Base-by-base conservation (phyloP, 1,284 basidiomycete species). In the Pseudozyma pruni region DNA sequence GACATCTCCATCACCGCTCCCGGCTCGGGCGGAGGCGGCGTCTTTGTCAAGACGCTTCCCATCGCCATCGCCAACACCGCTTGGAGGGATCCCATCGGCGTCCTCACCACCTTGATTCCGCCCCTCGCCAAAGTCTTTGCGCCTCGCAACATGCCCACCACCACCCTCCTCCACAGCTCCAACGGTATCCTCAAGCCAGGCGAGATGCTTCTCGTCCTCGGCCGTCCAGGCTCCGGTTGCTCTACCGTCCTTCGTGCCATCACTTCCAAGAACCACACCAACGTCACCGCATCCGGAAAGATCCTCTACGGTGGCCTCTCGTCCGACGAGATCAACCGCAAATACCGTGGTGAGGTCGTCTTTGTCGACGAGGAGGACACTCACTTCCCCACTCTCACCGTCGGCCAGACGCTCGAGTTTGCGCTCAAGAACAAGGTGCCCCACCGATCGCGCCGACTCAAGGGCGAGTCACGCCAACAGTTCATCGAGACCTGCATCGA, bases 191-290 rank as follows among this genome's bases (percentile, higher is more conserved):
- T 77, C 52, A 69, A 70, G 22, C 53, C 76, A 14, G 73, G 75
- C 22, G 69, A 78, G 53, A 78, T 78, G 76, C 64, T 76, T 19
- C 74, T 78, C 48, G 76, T 78, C 20, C 68, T 78, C 22, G 76
- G 76, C n/a, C 55, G 74, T 17, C 76, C 76, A 10, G 76, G 76
- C 8, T 54, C 74, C 5, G 76, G 76, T 13, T 78, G 76, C 50
- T 69, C 76, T 20, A 76, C 76, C 16, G 29, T 50, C 22, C 62
- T 78, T 11, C 44, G 66, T 14, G 73, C 76, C 31, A 53, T 78
- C 44, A 75, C 76, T 11, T 67, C 75, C 20, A 66, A 59, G 42
- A 61, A 57, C 35, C 54, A 75, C 56, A 38, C 40, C 42, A 74
- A 71, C 48, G 62, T 72, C 29, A 25, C 40, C 25, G 8, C 48